phyloP scores from a whole-genome alignment of 2,329 filamentous ascomycete species.

The Neurospora crassa region DNA sequence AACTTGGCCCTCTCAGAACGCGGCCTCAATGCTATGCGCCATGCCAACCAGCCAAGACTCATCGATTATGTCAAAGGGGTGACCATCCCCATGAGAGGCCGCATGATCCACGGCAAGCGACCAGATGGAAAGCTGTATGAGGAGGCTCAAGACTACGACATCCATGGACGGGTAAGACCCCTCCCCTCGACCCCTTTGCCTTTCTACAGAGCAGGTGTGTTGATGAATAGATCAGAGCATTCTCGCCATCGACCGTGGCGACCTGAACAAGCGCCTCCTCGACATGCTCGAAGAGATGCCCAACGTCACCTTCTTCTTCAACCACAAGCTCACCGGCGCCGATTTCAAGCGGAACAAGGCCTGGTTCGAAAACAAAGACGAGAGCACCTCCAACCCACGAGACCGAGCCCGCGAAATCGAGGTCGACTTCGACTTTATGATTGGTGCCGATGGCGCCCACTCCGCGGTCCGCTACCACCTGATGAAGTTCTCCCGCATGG shows the following conservation, averaged over 20 bases:
- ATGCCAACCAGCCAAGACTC: constrained; percentile 57
- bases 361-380: constrained; percentile 65
- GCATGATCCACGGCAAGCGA: constrained; percentile 81
- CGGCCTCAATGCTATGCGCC: constrained; percentile 77
- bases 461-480: constrained; percentile 84
- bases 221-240: constrained; percentile 49
- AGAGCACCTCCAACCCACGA: constrained; percentile 4
- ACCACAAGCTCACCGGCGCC: constrained; percentile 84
- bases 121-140: constrained; percentile 60
- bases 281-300: constrained; percentile 74
- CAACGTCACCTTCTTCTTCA: constrained; percentile 88
- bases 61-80: constrained; percentile 64
- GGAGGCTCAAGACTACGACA: constrained; percentile 80
- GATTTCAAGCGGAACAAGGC: constrained; percentile 72
- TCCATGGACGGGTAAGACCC: constrained; percentile 64
- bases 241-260: constrained; percentile 74
- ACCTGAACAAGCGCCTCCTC: constrained; percentile 73
- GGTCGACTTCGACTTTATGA: constrained; percentile 81
- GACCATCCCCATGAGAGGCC: constrained; percentile 87
- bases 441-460: constrained; percentile 92
- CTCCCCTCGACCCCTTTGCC: neutral
- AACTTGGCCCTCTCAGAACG: constrained; percentile 91
- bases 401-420: constrained; percentile 62
- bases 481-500: constrained; percentile 89
- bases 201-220: constrained; percentile 4